Evolutionary conservation across 495 filamentous ascomycete genomes (phyloP).

Genomic region (Trichocladium uniseriatum): DNA sequence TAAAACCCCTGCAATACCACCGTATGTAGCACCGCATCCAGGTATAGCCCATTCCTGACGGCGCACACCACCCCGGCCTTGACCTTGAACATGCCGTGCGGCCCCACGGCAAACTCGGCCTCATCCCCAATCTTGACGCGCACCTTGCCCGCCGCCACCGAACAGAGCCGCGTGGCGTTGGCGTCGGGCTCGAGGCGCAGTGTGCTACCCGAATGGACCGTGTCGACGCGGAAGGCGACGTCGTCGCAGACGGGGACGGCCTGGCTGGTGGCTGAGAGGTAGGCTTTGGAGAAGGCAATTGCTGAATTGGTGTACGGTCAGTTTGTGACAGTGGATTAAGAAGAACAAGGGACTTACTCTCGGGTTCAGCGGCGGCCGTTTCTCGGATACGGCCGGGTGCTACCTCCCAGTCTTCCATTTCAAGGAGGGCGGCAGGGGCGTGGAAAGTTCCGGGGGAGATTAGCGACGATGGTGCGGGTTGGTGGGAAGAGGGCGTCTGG

Average conservation of each 20-base stretch:
- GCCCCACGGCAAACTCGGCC: constrained; percentile 29
- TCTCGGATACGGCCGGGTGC: constrained; percentile 18
- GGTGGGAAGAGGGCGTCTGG: background rate
- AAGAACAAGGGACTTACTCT: constrained; percentile 15
- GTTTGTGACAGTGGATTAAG: background rate
- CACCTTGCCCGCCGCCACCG: constrained; percentile 30
- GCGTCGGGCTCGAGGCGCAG: constrained; percentile 16
- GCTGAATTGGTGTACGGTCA: constrained; percentile 9
- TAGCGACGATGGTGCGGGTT: constrained; percentile 1
- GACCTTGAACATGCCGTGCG: constrained; percentile 25
- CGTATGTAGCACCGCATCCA: constrained; percentile 30
- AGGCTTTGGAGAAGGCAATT: constrained; percentile 35
- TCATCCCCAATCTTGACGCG: constrained; percentile 20
- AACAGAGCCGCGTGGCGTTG: constrained; percentile 23
- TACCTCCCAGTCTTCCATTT: constrained; percentile 31
- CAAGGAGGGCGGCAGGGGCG: constrained; percentile 11
- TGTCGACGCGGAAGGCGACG: constrained; percentile 28
- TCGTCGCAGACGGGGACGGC: constrained; percentile 22
- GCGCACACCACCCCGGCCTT: constrained; percentile 15
- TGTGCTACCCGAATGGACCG: constrained; percentile 20
- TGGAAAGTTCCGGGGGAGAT: constrained; percentile 9
- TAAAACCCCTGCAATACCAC: constrained; percentile 13
- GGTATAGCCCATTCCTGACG: constrained; percentile 24
- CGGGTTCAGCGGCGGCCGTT: background rate
- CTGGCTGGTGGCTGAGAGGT: constrained; percentile 19